Conservation (phyloP, 768 basidiomycete species). For the Atractiella rhizophila region DNA sequence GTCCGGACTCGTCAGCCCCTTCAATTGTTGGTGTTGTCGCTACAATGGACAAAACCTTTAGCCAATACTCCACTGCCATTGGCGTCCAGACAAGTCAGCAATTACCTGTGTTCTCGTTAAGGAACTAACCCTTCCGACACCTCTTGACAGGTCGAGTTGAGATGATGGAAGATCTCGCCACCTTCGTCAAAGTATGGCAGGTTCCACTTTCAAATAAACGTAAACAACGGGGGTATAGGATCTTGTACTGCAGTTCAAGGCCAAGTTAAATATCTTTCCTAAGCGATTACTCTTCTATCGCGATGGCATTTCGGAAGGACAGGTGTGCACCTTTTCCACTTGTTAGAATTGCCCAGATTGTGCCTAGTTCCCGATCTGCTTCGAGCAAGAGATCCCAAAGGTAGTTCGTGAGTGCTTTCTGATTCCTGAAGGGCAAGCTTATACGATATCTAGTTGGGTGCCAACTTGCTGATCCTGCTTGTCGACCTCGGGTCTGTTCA, state of each 20-base stretch:
- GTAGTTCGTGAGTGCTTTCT: neutral
- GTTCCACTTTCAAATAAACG: too few relatives aligned
- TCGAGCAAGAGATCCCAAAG: too few relatives aligned
- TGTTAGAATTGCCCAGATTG: too few relatives aligned
- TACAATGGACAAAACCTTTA: slow-evolving; percentile 2
- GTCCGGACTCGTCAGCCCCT: slow-evolving; percentile 7
- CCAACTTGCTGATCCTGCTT: neutral
- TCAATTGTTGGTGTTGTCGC: slow-evolving; percentile 12
- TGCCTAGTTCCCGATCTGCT: too few relatives aligned
- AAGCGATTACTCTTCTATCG: slow-evolving; percentile 6
- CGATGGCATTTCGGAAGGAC: slow-evolving; percentile 3
- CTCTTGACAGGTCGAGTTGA: slow-evolving; percentile 1
- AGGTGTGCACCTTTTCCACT: too few relatives aligned
- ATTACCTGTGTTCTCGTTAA: too few relatives aligned
- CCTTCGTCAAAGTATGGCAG: neutral
- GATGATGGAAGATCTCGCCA: slow-evolving; percentile 5
- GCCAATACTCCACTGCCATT: slow-evolving; percentile 8
- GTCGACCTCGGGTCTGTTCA: neutral
- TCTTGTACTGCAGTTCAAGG: slow-evolving; percentile 2
- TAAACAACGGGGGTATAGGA: too few relatives aligned
- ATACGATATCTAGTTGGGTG: neutral
- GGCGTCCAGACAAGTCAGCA: slow-evolving; percentile 4
- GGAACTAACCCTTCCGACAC: too few relatives aligned
- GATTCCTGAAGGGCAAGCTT: neutral
- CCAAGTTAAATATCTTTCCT: slow-evolving; percentile 1